Conservation (phyloP, 768 basidiomycete species). For the Serendipita sp. region DNA sequence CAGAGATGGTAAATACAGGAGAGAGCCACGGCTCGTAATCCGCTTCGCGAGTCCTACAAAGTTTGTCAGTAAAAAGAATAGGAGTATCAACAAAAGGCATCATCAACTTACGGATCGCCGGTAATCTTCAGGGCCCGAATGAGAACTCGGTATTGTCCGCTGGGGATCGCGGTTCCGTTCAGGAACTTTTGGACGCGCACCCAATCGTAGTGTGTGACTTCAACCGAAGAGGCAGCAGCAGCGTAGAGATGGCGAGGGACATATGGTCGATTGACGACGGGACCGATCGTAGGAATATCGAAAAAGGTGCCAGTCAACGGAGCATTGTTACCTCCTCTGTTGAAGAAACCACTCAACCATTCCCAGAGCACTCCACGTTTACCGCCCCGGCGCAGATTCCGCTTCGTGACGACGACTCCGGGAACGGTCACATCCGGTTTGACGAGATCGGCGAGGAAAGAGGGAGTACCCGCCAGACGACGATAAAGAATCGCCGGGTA, state of each 20-base stretch:
- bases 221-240: background rate
- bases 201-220: background rate
- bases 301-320: background rate
- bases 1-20: slow-evolving; percentile 2
- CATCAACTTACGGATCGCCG: background rate
- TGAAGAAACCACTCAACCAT: background rate
- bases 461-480: slow-evolving; percentile 1
- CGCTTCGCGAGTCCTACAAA: background rate
- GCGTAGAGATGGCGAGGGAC: background rate
- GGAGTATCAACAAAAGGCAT: no score
- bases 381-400: background rate
- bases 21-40: slow-evolving; percentile 8
- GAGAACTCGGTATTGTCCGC: slow-evolving; percentile 6
- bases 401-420: background rate
- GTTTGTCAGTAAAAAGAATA: no score
- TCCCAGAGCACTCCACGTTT: background rate
- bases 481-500: slow-evolving; percentile 2
- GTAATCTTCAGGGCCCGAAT: slow-evolving; percentile 7
- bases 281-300: slow-evolving; percentile 4
- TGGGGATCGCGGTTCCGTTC: slow-evolving; percentile 1
- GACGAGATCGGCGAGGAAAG: slow-evolving; percentile 6
- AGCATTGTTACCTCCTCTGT: background rate
- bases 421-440: background rate
- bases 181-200: background rate
- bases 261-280: background rate